phyloP scores from a whole-genome alignment of 148 eudicot species.

The Diospyros kaki region DNA sequence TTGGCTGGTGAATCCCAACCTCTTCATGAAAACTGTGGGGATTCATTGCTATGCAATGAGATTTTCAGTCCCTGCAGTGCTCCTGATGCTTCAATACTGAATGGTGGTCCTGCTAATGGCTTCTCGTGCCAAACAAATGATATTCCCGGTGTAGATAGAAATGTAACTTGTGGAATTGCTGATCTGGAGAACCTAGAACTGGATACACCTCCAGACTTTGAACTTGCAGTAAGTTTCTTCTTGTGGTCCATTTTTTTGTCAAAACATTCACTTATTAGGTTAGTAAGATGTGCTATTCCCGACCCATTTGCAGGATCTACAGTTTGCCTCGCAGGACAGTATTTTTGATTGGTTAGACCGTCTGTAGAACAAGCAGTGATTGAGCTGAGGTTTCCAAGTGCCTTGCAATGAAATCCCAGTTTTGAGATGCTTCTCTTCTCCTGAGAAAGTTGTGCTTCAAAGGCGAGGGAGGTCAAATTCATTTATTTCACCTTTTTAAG shows the following conservation, averaged over 20 bases:
- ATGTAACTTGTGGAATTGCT: constrained; percentile 22
- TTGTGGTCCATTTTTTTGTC: not conserved
- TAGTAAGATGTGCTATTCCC: not conserved
- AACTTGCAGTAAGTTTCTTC: constrained; percentile 51
- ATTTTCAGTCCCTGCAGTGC: constrained; percentile 31
- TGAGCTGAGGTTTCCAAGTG: too few relatives aligned
- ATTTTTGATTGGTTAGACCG: constrained; percentile 44
- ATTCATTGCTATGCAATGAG: constrained; percentile 50
- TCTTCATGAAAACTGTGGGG: constrained; percentile 21
- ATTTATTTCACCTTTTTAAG: too few relatives aligned
- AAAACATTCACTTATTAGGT: not conserved
- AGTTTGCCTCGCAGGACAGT: constrained; percentile 65
- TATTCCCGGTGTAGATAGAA: constrained; percentile 19
- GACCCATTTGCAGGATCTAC: constrained; percentile 51
- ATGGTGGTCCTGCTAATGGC: constrained; percentile 12
- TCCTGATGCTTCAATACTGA: constrained; percentile 21
- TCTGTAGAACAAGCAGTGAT: constrained; percentile 8
- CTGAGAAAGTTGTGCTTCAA: too few relatives aligned
- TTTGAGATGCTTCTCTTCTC: too few relatives aligned
- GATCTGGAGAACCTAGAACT: constrained; percentile 63
- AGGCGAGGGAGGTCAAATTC: too few relatives aligned
- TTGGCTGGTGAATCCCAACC: constrained; percentile 61
- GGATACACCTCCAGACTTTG: constrained; percentile 58
- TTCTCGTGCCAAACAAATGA: constrained; percentile 24
- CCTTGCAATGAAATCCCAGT: too few relatives aligned